These are phyloP conservation scores for Gynochthodes officinalis DNA, from an alignment of 257 asterid species.

Conservation along the genomic window DNA sequence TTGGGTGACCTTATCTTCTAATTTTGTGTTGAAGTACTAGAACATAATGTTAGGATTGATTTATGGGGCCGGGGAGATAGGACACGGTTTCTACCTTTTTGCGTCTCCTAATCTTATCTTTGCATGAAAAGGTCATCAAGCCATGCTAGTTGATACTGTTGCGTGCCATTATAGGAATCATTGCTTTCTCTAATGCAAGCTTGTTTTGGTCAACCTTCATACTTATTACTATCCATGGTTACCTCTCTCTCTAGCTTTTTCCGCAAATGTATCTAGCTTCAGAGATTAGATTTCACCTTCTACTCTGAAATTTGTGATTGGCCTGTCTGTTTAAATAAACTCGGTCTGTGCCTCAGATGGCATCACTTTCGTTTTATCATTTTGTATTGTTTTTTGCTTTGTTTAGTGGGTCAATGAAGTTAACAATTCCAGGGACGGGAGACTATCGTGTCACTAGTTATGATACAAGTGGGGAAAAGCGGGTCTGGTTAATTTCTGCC, in stretches of 20 bases:
- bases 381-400: background rate
- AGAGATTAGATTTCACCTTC: constrained; percentile 1
- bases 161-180: constrained; percentile 35
- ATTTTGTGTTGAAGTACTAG: background rate
- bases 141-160: constrained; percentile 11
- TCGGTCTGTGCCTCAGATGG: background rate
- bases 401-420: background rate
- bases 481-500: background rate
- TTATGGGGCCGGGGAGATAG: background rate
- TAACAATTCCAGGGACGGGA: background rate
- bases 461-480: background rate
- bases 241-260: background rate
- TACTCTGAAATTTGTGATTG: constrained; percentile 15
- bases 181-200: constrained; percentile 23
- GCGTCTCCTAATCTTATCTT: constrained; percentile 17
- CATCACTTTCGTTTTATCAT: background rate
- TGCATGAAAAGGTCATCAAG: constrained; percentile 26
- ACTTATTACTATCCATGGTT: constrained; percentile 12
- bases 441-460: background rate
- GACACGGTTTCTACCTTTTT: constrained; percentile 9
- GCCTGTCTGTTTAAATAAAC: background rate
- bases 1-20: background rate
- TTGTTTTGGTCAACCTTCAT: constrained; percentile 26
- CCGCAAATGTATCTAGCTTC: constrained; percentile 11
- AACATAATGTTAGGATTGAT: background rate